A percentile compares a stretch with the other conserved stretches of the same genome.
Conservation (phyloP, 179 eudicot species). For the Silene noctiflora region DNA sequence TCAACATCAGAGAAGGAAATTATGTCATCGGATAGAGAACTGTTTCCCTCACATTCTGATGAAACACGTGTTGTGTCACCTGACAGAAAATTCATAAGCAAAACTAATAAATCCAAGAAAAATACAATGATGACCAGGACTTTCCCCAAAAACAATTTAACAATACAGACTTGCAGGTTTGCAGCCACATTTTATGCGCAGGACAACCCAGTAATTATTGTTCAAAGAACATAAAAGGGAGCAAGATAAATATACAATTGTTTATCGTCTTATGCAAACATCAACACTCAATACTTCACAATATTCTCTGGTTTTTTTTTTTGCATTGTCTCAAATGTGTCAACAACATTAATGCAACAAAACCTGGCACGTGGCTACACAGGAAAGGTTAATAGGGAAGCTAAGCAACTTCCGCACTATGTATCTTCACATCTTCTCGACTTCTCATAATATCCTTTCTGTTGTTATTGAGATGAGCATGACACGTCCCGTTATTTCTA, state of each 20-base stretch:
- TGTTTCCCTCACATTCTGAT: slow-evolving; percentile 29
- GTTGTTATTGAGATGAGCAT: neutral
- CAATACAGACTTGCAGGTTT: slow-evolving; percentile 3
- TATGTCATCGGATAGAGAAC: slow-evolving; percentile 34
- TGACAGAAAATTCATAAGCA: slow-evolving; percentile 33
- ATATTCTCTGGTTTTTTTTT: neutral
- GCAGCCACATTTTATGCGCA: neutral
- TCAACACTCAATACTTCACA: neutral
- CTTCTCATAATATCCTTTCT: neutral
- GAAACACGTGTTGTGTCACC: slow-evolving; percentile 34
- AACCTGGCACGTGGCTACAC: neutral
- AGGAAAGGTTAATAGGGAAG: neutral
- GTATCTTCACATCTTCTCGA: neutral
- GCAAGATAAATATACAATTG: slow-evolving; percentile 6
- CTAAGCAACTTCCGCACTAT: neutral
- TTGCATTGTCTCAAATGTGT: neutral
- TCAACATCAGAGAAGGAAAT: slow-evolving; percentile 72
- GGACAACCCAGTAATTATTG: neutral
- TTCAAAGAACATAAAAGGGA: slow-evolving; percentile 5
- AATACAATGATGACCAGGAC: neutral
- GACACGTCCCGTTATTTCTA: neutral
- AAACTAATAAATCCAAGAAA: neutral
- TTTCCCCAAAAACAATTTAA: neutral
- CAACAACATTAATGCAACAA: neutral
- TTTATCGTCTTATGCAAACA: slow-evolving; percentile 7